Conservation (phyloP, 192 early-diverging fungal species). For the Umbelopsis isabellina region DNA sequence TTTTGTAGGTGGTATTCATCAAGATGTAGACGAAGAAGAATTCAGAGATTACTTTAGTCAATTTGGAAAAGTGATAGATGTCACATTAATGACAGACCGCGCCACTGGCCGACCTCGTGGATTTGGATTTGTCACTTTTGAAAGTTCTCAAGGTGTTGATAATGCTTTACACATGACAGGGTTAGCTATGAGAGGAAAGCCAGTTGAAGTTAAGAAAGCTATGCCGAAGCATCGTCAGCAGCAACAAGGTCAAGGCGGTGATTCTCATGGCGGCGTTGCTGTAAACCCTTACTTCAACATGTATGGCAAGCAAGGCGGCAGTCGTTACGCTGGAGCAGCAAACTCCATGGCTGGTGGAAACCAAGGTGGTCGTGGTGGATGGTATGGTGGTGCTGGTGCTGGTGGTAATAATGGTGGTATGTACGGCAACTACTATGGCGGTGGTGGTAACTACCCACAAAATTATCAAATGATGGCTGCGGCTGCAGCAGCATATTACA, state of each 20-base stretch:
- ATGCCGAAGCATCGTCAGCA: conserved; percentile 60
- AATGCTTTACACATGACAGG: conserved; percentile 72
- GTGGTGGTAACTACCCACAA: conserved; percentile 38
- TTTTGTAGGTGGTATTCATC: conserved; percentile 89
- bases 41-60: conserved; percentile 84
- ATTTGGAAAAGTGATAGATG: conserved; percentile 86
- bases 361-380: conserved; percentile 28
- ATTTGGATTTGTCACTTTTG: conserved; percentile 95
- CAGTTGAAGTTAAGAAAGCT: conserved; percentile 73
- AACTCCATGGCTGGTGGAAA: conserved; percentile 29
- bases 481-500: conserved; percentile 23
- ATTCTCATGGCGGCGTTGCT: conserved; percentile 26
- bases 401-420: conserved; percentile 36
- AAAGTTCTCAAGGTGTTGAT: conserved; percentile 74
- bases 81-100: conserved; percentile 85
- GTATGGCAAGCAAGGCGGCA: conserved; percentile 38
- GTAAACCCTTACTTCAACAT: conserved; percentile 29
- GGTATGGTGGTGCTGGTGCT: conserved; percentile 25
- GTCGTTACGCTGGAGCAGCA: conserved; percentile 38
- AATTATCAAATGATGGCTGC: conserved; percentile 25
- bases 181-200: conserved; percentile 72
- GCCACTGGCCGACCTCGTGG: conserved; percentile 87
- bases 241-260: conserved; percentile 34
- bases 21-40: conserved; percentile 85
- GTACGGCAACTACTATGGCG: conserved; percentile 41